Base-by-base conservation (phyloP, 1,139 yeast genomes). In the Meyerozyma elateridarum region DNA sequence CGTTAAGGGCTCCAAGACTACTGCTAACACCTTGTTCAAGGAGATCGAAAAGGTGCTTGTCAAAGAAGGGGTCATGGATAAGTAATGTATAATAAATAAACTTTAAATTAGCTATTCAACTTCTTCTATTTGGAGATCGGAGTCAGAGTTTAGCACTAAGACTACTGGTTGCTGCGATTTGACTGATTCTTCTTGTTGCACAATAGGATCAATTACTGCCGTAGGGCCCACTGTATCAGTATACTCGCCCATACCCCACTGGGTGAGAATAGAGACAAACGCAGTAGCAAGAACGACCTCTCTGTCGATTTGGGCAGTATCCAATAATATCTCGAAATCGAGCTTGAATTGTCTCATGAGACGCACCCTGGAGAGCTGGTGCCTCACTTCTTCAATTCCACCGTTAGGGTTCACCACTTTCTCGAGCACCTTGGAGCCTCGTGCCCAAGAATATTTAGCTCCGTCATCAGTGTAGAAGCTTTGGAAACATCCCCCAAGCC, bases 171-270 rank as follows among this genome's bases (percentile, higher is more conserved):
- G 21, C n/a, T 25, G 14, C n/a, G n/a, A n/a, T n/a, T n/a, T n/a
- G n/a, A n/a, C n/a, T n/a, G n/a, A n/a, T 5, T 29, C 28, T 18
- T 22, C 30, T 6, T 26, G 12, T 19, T 22, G 31, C 11, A 22
- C 30, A n/a, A 28, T 22, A 6, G 18, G 19, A n/a, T 15, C 29
- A 11, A 34, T 28, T 19, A 25, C 38, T 31, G 32, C 53, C 4
- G 79, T 71, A 13, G 80, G 79, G 6, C 79, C 79, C 33, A 70
- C 59, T 12, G 79, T 73, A 34, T 69, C 72, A 6, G 77, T 71
- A 37, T 54, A 59, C 45, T 62, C 70, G 19, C 79, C 79, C 34
- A 61, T 51, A 12, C 79, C 77, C 85, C 84, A 77, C 50, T 75
- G 79, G 8, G 81, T 73, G 52, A 73, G 58, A 77, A 78, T 76